Base-by-base conservation (phyloP, 768 basidiomycete genomes). In the Russula griseocarnosa region DNA sequence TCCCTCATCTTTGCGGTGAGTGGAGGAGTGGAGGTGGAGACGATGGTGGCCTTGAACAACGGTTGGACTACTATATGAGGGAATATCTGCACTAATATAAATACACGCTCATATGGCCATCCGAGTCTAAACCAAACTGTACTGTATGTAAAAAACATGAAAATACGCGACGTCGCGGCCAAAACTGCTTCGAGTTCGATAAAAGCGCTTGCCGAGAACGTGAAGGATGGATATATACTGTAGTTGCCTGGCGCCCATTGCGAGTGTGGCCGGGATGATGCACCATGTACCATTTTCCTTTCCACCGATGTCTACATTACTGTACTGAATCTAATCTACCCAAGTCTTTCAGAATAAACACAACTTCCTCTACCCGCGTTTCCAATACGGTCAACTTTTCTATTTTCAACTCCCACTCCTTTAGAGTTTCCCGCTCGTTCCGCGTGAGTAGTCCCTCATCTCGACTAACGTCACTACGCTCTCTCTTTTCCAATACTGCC, bases 261-360 rank as follows among this genome's bases (percentile, higher is more conserved):
- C 8, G 32, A 32, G 32, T 32, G 8, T 32, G 8, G 32, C 8
- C 32, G 2, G 32, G 8, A 32, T 32, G 32, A 32, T 32, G 32
- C 32, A 32, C 8, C 42, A 24, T n/a, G n/a, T n/a, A 28, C 28
- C 28, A 28, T 2, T 2, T 47, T 6, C 14, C n/a, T 3, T 8
- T 50, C n/a, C n/a, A 0, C 6, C 57, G 13, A 58, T 32, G 47
- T 62, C 58, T 44, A 13, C 7, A 60, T 57, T 56, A 26, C 55
- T 55, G 16, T 40, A 18, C 38, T 40, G 38, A 54, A 51, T 38
- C 26, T 57, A 38, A 32, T 38, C 7, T 53, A 32, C 61, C 65
- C 26, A 97, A 79, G 74, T 98, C 94, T 72, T 88, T 85, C 57
- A 98, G 74, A 63, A 98, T 86, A 73, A 98, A 97, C 42, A 97